phyloP scores from a whole-genome alignment of 371 early-diverging fungal genomes.

The Dichotomocladium elegans region DNA sequence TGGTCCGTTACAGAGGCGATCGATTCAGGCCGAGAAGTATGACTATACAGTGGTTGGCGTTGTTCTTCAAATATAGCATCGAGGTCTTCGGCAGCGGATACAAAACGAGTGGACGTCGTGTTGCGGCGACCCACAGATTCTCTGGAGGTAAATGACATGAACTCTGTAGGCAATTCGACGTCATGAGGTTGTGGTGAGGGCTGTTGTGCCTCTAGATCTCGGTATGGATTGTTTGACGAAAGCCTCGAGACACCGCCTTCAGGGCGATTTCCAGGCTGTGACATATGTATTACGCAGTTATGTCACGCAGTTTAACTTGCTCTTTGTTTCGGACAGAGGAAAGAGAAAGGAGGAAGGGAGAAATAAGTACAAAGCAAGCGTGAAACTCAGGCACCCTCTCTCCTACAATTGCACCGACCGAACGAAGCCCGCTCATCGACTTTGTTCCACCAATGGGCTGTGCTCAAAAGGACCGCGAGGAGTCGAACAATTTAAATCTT shows the following conservation, averaged over 20 bases:
- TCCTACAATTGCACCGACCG: too few relatives aligned
- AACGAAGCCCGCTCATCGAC: too few relatives aligned
- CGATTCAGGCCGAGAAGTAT: conserved; percentile 9
- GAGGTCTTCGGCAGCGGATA: conserved; percentile 6
- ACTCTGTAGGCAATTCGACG: background rate
- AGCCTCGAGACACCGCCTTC: conserved; percentile 2
- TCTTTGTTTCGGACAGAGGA: too few relatives aligned
- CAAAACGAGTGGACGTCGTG: background rate
- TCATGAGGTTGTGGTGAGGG: background rate
- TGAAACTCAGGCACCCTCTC: too few relatives aligned
- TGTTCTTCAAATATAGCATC: conserved; percentile 9
- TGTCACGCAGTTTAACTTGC: too few relatives aligned
- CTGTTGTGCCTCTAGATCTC: conserved; percentile 1
- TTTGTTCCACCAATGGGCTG: too few relatives aligned
- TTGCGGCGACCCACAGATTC: conserved; percentile 3
- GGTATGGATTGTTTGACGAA: conserved; percentile 14
- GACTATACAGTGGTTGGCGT: conserved; percentile 1
- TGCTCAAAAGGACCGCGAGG: too few relatives aligned
- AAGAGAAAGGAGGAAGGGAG: too few relatives aligned
- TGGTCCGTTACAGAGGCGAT: background rate
- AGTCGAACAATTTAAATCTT: too few relatives aligned
- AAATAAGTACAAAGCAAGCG: too few relatives aligned
- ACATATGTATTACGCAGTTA: too few relatives aligned
- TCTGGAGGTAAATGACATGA: conserved; percentile 10
- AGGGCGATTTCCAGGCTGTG: conserved; percentile 4